A percentile compares a stretch with the other conserved stretches of the same genome.
phyloP scores from a whole-genome alignment of 2,329 filamentous ascomycete genomes.

The Neocatenulostroma microsporum region DNA sequence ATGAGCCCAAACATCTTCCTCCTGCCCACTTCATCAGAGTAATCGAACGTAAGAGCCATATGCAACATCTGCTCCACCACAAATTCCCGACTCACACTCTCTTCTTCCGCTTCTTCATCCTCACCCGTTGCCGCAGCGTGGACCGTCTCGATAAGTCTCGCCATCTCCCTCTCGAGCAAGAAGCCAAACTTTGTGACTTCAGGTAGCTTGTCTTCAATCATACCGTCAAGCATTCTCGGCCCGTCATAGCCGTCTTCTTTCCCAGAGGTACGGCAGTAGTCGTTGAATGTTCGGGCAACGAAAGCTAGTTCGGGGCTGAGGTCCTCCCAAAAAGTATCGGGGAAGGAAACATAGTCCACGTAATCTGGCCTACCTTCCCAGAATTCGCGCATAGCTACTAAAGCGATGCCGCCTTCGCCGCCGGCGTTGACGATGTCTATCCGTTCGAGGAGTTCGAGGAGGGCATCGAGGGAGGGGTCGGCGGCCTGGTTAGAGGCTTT shows the following conservation, averaged over 20 bases:
- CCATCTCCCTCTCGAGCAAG: constrained; percentile 73
- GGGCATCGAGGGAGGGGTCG: constrained; percentile 66
- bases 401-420: constrained; percentile 78
- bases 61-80: constrained; percentile 91
- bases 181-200: constrained; percentile 89
- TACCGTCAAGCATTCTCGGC: constrained; percentile 63
- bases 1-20: constrained; percentile 93
- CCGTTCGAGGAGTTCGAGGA: constrained; percentile 84
- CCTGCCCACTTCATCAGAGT: constrained; percentile 92
- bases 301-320: constrained; percentile 81
- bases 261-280: constrained; percentile 72
- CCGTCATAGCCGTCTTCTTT: constrained; percentile 37
- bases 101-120: constrained; percentile 61
- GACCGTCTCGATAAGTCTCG: constrained; percentile 58
- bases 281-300: constrained; percentile 84
- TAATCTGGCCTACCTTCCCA: constrained; percentile 90
- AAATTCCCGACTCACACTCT: constrained; percentile 85
- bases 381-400: constrained; percentile 92
- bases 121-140: constrained; percentile 45
- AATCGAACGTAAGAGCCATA: constrained; percentile 85
- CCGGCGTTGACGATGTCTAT: constrained; percentile 90
- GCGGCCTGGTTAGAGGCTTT: constrained; percentile 40
- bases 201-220: constrained; percentile 88
- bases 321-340: constrained; percentile 68
- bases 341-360: constrained; percentile 60